A percentile compares a stretch with the other conserved stretches of the same genome.
Conservation (phyloP, 2,329 filamentous ascomycete genomes). For the Rutstroemia sp. region DNA sequence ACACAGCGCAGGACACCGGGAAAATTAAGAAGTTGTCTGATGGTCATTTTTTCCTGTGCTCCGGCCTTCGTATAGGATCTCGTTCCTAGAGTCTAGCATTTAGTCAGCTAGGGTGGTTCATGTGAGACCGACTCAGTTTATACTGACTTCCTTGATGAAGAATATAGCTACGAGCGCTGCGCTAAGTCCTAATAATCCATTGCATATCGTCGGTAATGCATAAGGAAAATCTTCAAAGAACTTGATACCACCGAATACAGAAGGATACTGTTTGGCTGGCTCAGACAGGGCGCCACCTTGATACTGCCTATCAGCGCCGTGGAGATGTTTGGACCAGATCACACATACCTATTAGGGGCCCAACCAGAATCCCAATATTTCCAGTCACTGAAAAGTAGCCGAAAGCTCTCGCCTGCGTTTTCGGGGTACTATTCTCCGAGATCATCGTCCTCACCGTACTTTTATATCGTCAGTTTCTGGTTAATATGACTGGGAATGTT, state of each 20-base stretch:
- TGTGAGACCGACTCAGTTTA: background rate
- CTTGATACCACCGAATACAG: slow-evolving; percentile 43
- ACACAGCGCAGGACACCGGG: slow-evolving; percentile 62
- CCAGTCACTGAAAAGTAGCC: slow-evolving; percentile 69
- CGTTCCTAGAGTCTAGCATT: slow-evolving; percentile 36
- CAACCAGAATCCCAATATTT: slow-evolving; percentile 68
- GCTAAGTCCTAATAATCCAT: slow-evolving; percentile 45
- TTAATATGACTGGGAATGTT: background rate
- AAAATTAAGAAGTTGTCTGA: slow-evolving; percentile 47
- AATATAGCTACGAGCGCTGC: slow-evolving; percentile 45
- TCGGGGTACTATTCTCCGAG: slow-evolving; percentile 60
- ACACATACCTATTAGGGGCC: slow-evolving; percentile 39
- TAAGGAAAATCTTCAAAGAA: slow-evolving; percentile 63
- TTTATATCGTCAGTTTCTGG: background rate
- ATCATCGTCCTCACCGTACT: slow-evolving; percentile 66
- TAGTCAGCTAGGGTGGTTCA: background rate
- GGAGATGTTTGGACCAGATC: slow-evolving; percentile 33
- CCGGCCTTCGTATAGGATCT: slow-evolving; percentile 20
- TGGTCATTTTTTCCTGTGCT: slow-evolving; percentile 33
- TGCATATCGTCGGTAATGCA: slow-evolving; percentile 53
- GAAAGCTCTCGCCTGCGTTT: slow-evolving; percentile 67
- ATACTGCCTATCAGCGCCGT: slow-evolving; percentile 2
- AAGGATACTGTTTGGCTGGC: slow-evolving; percentile 56
- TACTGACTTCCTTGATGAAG: slow-evolving; percentile 49
- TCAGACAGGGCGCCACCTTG: slow-evolving; percentile 61